A percentile compares a stretch with the other conserved stretches of the same genome.
These are phyloP conservation scores for Butyriboletus appendiculatus DNA, from an alignment of 1,284 basidiomycete species.

Conservation along the genomic window DNA sequence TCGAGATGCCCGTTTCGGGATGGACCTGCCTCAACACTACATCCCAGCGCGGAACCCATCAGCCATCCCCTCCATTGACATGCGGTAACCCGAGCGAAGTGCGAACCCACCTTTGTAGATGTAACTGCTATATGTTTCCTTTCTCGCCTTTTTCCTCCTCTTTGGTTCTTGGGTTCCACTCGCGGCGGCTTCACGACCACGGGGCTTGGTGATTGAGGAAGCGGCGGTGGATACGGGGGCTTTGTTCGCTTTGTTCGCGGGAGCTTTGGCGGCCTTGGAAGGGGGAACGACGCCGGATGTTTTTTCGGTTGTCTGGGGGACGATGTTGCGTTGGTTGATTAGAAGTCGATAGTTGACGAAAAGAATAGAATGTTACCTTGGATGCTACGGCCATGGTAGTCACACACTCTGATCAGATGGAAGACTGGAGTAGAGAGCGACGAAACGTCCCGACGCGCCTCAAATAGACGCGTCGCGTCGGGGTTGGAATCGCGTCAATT, in stretches of 20 bases:
- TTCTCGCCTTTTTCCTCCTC: constrained; percentile 35
- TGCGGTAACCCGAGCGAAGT: not conserved
- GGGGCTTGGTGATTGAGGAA: not conserved
- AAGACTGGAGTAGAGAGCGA: not conserved
- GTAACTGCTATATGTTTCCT: constrained; percentile 36
- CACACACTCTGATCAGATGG: no score
- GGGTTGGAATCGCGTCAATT: constrained; percentile 12
- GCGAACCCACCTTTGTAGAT: constrained; percentile 35
- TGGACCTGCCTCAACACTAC: constrained; percentile 89
- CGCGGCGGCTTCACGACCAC: not conserved
- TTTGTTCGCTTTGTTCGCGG: constrained; percentile 26
- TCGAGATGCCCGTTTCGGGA: constrained; percentile 96
- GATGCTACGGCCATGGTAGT: constrained; percentile 7
- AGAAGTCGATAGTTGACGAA: not conserved
- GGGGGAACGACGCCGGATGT: not conserved
- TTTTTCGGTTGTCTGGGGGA: not conserved
- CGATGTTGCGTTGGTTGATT: not conserved
- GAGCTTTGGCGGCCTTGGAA: constrained; percentile 29
- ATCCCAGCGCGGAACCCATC: not conserved
- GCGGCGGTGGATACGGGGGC: constrained; percentile 14
- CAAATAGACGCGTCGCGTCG: constrained; percentile 23
- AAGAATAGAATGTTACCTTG: constrained; percentile 1
- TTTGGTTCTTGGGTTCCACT: constrained; percentile 10
- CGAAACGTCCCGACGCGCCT: constrained; percentile 11
- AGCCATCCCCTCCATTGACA: not conserved